These are phyloP conservation scores for Phalaenopsis aphrodite DNA, from an alignment of 106 monocot species.

Conservation along the genomic window DNA sequence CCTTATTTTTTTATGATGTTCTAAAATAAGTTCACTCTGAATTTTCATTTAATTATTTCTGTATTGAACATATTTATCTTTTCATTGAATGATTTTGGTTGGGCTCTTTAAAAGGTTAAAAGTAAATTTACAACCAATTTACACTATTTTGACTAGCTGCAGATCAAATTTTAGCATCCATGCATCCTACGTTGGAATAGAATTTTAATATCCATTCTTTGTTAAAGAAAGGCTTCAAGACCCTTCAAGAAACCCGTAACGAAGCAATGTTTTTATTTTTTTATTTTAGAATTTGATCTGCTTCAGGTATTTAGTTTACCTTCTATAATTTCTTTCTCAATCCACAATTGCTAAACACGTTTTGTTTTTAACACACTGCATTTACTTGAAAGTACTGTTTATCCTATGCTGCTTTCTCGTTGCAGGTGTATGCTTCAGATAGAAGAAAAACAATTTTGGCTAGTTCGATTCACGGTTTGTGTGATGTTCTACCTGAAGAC, in stretches of 20 bases:
- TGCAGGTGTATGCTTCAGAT: slow-evolving; percentile 37
- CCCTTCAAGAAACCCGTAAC: neutral
- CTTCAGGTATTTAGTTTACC: neutral
- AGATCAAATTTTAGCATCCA: too few species aligned
- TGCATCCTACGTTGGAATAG: too few species aligned
- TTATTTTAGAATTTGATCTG: neutral
- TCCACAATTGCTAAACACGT: neutral
- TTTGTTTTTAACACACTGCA: neutral
- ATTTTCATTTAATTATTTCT: too few species aligned
- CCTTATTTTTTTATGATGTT: too few species aligned
- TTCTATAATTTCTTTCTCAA: neutral
- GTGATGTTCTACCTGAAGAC: slow-evolving; percentile 20
- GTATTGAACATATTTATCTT: too few species aligned
- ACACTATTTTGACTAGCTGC: too few species aligned
- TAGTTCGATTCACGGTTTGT: slow-evolving; percentile 18
- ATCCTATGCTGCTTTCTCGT: neutral
- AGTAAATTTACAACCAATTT: too few species aligned
- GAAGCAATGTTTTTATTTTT: neutral
- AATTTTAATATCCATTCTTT: too few species aligned
- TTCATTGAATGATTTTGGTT: neutral
- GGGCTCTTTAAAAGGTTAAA: too few species aligned
- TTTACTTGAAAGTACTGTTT: neutral
- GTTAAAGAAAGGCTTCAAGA: too few species aligned
- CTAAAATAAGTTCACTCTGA: too few species aligned
- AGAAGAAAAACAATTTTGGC: slow-evolving; percentile 21